phyloP scores from a whole-genome alignment of 2,329 filamentous ascomycete species.

The Clonostachys sp. region DNA sequence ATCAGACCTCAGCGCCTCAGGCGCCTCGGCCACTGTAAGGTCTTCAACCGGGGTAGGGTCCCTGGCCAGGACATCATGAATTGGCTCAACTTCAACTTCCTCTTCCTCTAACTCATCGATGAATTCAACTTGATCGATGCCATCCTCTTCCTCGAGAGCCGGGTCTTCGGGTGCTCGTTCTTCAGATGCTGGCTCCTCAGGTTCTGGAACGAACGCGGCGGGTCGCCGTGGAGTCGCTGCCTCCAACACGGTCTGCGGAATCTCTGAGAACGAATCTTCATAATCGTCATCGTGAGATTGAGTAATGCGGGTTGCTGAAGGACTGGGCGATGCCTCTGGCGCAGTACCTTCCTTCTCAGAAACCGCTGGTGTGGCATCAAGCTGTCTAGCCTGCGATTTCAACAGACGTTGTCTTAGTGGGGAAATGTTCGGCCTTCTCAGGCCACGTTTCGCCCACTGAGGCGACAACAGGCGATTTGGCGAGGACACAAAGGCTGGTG shows the following conservation, averaged over 20 bases:
- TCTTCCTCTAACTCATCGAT: slow-evolving; percentile 4
- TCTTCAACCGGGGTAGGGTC: too few species aligned
- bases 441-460: slow-evolving; percentile 22
- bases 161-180: neutral
- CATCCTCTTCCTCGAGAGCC: neutral
- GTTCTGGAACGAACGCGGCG: neutral
- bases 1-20: neutral
- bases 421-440: slow-evolving; percentile 15
- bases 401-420: slow-evolving; percentile 1
- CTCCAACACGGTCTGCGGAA: slow-evolving; percentile 43
- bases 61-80: too few species aligned
- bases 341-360: too few species aligned
- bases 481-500: neutral
- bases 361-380: neutral
- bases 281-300: slow-evolving; percentile 16
- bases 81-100: slow-evolving; percentile 7
- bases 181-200: slow-evolving; percentile 3
- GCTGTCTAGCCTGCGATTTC: neutral
- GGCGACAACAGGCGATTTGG: neutral
- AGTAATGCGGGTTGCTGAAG: neutral
- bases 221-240: slow-evolving; percentile 38
- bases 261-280: slow-evolving; percentile 54
- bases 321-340: neutral
- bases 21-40: too few species aligned
- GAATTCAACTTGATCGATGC: neutral